Conservation (phyloP, 1,284 basidiomycete genomes). For the Polyporus tsugae region DNA sequence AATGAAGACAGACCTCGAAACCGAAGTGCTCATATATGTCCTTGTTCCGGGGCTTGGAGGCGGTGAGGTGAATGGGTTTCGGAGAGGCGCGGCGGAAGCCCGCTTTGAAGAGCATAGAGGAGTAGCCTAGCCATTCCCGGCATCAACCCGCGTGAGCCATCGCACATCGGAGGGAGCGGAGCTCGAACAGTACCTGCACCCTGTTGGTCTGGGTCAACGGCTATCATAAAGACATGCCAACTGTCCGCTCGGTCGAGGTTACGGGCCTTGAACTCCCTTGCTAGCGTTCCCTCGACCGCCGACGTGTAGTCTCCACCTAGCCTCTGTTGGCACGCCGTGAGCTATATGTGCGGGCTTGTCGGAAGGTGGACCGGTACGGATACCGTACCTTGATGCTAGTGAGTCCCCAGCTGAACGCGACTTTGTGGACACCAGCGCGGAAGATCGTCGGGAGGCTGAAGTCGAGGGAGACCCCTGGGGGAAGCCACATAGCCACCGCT, state of each 20-base stretch:
- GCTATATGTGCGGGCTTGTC: not conserved
- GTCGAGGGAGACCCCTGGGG: not conserved
- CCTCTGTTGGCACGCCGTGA: not conserved
- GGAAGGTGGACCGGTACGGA: not conserved
- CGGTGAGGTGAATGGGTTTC: not conserved
- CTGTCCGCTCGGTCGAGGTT: not conserved
- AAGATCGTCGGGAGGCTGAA: not conserved
- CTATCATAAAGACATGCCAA: conserved; percentile 6
- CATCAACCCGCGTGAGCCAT: not conserved
- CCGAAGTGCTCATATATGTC: conserved; percentile 7
- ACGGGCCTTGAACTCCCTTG: not conserved
- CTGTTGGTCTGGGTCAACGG: not conserved
- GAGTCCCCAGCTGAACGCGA: not conserved
- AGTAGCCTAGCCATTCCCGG: not conserved
- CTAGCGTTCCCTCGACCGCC: not conserved
- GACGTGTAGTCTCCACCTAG: not conserved
- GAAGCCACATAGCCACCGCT: conserved; percentile 1
- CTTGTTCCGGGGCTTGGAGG: not conserved
- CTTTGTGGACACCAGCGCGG: not conserved
- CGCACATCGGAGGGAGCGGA: not conserved
- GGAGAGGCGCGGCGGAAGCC: not conserved
- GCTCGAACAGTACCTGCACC: not conserved
- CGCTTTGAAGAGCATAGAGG: not conserved
- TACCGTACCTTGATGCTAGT: not conserved
- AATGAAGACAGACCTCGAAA: not conserved